Evolutionary conservation across 176 grass and related monocot genomes (phyloP).

Genomic region (Puccinellia tenuiflora): DNA sequence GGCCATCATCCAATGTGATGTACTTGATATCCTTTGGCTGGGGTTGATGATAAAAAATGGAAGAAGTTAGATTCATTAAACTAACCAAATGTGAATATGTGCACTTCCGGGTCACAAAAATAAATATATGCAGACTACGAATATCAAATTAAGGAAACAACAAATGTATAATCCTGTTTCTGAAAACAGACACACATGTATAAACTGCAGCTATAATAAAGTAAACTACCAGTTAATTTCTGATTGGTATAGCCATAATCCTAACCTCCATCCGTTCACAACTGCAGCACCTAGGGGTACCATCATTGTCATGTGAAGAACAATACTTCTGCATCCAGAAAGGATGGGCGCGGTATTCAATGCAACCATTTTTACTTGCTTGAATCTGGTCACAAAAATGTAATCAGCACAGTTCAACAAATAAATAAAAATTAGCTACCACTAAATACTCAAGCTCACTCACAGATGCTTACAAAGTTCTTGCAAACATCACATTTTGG

Average conservation of each 20-base stretch:
- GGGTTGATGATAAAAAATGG: conserved; percentile 12
- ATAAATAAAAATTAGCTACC: conserved; percentile 13
- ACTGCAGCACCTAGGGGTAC: conserved; percentile 74
- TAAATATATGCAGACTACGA: neutral
- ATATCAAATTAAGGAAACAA: neutral
- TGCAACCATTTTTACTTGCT: conserved; percentile 46
- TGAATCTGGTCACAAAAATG: conserved; percentile 51
- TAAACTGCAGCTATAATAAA: neutral
- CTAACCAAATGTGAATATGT: neutral
- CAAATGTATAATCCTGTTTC: conserved; percentile 19
- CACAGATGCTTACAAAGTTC: conserved; percentile 49
- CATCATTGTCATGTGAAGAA: conserved; percentile 72
- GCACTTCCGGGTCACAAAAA: neutral
- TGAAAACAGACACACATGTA: neutral
- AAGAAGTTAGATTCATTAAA: neutral
- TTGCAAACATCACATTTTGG: conserved; percentile 95
- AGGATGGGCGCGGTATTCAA: conserved; percentile 72
- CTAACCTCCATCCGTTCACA: conserved; percentile 84
- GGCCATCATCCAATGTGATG: conserved; percentile 78
- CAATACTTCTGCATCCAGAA: conserved; percentile 87
- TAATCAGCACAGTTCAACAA: conserved; percentile 21
- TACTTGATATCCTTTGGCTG: conserved; percentile 63
- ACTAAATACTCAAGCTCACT: conserved; percentile 10
- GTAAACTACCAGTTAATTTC: neutral
- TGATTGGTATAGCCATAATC: neutral